Conservation (phyloP, 73 alveolate genomes). For the Uronychia setigera region DNA sequence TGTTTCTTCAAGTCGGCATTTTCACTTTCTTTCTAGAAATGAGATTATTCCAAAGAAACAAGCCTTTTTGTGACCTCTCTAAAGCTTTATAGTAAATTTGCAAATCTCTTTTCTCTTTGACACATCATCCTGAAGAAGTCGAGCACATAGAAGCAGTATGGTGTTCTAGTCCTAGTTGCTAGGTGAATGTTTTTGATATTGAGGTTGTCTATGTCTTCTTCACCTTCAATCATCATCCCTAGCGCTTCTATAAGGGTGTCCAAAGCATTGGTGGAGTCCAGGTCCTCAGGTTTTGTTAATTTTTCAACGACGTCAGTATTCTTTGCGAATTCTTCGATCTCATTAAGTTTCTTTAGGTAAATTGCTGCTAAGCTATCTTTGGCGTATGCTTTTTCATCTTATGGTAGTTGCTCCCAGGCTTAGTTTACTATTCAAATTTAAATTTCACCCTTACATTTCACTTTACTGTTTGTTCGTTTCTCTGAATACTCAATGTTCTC, state of each 20-base stretch:
- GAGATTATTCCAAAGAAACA: not conserved
- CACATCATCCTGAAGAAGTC: not conserved
- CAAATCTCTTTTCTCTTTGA: not conserved
- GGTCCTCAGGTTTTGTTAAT: not conserved
- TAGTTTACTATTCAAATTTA: not conserved
- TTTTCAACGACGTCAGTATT: not conserved
- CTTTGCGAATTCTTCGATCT: not conserved
- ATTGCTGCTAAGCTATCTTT: not conserved
- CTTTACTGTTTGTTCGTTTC: not conserved
- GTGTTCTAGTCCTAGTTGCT: slow-evolving; percentile 9
- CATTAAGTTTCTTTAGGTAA: not conserved
- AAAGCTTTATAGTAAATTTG: not conserved
- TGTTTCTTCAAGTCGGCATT: slow-evolving; percentile 11
- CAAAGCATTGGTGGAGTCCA: not conserved
- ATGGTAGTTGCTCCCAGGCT: slow-evolving; percentile 9
- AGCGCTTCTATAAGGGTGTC: slow-evolving; percentile 9
- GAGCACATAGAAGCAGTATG: not conserved
- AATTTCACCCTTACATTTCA: not conserved
- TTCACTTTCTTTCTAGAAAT: not conserved
- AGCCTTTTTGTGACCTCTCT: slow-evolving; percentile 1
- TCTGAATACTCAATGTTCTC: not conserved
- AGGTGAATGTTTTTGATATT: not conserved
- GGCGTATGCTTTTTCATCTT: not conserved
- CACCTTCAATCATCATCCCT: not conserved
- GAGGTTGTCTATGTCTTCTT: not conserved